Base-by-base conservation (phyloP, 192 early-diverging fungal genomes). In the Coemansia sp. region DNA sequence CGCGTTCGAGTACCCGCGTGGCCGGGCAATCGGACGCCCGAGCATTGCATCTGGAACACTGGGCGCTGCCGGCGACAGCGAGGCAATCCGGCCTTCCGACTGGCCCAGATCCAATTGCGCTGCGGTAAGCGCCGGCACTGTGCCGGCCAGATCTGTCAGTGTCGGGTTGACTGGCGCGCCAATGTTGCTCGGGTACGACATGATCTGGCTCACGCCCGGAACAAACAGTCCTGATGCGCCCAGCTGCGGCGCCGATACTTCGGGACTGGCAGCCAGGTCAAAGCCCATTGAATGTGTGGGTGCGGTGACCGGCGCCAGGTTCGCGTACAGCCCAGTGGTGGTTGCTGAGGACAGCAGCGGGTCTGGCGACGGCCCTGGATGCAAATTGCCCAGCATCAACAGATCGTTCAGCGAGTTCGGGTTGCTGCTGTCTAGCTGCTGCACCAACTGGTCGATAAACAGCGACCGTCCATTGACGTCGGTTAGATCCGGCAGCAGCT, bases 351-450 rank as follows among this genome's bases (percentile, higher is more conserved):
- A 79, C 37, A 79, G 71, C 71, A 79, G 64, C 4, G 76, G 76
- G 25, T 79, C 76, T 5, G 64, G n/a, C 1, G 64, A 59, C 10
- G 71, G 61, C 14, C 64, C 73, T n/a, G 59, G 7, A 25, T 70
- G 70, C 55, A 70, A 59, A 62, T 72, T 77, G 25, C 67, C 64
- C 6, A 79, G 56, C 57, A 62, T 64, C 37, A 79, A 51, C 6
- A 73, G 66, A 49, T 70, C 71, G 53, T 67, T 64, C 37, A 79
- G 65, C 43, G 60, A 57, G 64, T 24, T 70, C 1, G 76, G 71
- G 61, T 64, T 77, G 57, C 57, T 63, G 69, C 76, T 73, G 59
- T 79, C 76, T 10, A 79, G 76, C 67, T 79, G 76, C 64, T 79
- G 70, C 21, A 79, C 67, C 15, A 79, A 58, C 67, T 79, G 70